A percentile compares a stretch with the other conserved stretches of the same genome.
phyloP scores from a whole-genome alignment of 2,329 filamentous ascomycete genomes.

The Diaporthe sp. region DNA sequence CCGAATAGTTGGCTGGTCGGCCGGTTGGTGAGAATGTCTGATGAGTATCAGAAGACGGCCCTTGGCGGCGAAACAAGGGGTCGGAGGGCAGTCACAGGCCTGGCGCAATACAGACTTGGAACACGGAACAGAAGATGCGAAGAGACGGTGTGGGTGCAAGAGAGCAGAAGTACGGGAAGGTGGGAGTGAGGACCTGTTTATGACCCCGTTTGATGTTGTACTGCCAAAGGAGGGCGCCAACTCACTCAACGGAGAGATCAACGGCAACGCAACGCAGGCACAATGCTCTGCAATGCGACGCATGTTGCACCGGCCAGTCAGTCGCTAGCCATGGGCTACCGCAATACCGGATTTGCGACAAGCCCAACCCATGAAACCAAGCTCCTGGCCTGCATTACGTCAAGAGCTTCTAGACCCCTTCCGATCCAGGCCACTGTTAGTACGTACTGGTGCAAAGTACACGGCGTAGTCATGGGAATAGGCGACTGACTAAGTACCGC shows the following conservation, averaged over 20 bases:
- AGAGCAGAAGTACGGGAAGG: background rate
- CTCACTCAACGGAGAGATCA: background rate
- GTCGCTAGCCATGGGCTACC: conserved; percentile 3
- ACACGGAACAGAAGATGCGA: conserved; percentile 14
- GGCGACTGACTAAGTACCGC: background rate
- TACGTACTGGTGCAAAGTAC: background rate
- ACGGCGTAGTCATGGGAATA: background rate
- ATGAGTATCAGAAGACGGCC: conserved; percentile 17
- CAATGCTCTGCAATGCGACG: conserved; percentile 4
- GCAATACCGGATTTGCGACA: conserved; percentile 38
- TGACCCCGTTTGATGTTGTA: conserved; percentile 18
- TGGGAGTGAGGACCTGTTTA: conserved; percentile 22
- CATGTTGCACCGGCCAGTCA: conserved; percentile 20
- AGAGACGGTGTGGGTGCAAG: background rate
- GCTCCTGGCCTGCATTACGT: conserved; percentile 31
- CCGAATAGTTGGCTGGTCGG: conserved; percentile 3
- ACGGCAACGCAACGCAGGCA: background rate
- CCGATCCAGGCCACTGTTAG: conserved; percentile 8
- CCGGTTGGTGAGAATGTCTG: background rate
- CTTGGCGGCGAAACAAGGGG: conserved; percentile 28
- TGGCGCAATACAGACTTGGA: conserved; percentile 16
- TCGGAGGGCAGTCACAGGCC: conserved; percentile 23
- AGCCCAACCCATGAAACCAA: conserved; percentile 32
- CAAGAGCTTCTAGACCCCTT: conserved; percentile 23
- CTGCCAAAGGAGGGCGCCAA: conserved; percentile 31